Percentiles rank a stretch among this genome's conserved stretches.
phyloP scores from a whole-genome alignment of 2,329 filamentous ascomycete species.

The Apiospora marii region DNA sequence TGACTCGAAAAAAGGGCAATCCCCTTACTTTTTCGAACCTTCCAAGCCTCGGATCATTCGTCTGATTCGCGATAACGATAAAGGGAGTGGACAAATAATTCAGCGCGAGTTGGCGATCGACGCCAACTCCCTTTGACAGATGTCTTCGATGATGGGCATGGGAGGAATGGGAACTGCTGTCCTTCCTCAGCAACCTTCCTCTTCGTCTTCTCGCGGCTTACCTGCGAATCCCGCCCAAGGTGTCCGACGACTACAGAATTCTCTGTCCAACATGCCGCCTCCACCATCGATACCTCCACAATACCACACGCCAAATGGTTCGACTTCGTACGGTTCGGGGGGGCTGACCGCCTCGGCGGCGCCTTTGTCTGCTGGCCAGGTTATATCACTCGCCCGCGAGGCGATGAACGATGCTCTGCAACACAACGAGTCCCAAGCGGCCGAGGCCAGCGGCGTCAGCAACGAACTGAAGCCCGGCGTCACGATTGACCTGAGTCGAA shows the following conservation, averaged over 20 bases:
- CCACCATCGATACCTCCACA: conserved; percentile 59
- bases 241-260: conserved; percentile 38
- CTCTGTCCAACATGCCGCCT: conserved; percentile 44
- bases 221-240: conserved; percentile 39
- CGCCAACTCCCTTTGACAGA: conserved; percentile 24
- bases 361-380: conserved; percentile 67
- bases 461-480: conserved; percentile 73
- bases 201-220: conserved; percentile 41
- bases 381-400: conserved; percentile 70
- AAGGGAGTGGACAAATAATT: conserved; percentile 18
- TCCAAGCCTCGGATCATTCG: conserved; percentile 12
- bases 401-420: conserved; percentile 73
- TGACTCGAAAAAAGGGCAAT: not conserved
- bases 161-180: conserved; percentile 42
- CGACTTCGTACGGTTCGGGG: conserved; percentile 40
- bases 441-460: conserved; percentile 65
- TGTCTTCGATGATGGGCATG: conserved; percentile 35
- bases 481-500: conserved; percentile 80
- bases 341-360: conserved; percentile 58
- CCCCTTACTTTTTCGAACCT: not conserved
- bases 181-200: conserved; percentile 36
- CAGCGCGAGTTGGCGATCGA: conserved; percentile 38
- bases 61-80: conserved; percentile 4
- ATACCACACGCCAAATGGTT: conserved; percentile 39
- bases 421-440: conserved; percentile 69